A percentile compares a stretch with the other conserved stretches of the same genome.
phyloP scores from a whole-genome alignment of 1,139 yeast species.

The Zhuliangozyma blackwelliae region DNA sequence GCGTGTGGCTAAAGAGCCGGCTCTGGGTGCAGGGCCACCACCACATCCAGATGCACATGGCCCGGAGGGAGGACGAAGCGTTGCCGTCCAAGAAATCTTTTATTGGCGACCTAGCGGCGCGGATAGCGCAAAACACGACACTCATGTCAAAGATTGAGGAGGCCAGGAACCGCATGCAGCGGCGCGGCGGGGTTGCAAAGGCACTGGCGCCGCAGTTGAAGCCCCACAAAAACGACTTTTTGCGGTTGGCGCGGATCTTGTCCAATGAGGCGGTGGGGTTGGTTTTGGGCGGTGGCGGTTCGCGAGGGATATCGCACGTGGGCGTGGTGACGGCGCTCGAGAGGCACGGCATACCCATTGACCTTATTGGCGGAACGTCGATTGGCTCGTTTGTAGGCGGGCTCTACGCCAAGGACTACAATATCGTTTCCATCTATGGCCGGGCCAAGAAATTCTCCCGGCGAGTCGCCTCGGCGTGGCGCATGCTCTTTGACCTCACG shows the following conservation, averaged over 20 bases:
- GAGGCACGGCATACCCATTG: slow-evolving; percentile 89
- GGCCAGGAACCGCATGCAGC: slow-evolving; percentile 22
- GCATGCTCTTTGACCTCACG: slow-evolving; percentile 77
- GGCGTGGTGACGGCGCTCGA: slow-evolving; percentile 94
- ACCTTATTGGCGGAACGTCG: slow-evolving; percentile 92
- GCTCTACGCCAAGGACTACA: slow-evolving; percentile 86
- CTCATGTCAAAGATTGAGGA: slow-evolving; percentile 29
- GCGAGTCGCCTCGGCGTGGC: slow-evolving; percentile 81
- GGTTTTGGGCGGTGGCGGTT: slow-evolving; percentile 97
- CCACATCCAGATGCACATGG: slow-evolving; percentile 65
- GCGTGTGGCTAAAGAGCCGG: slow-evolving; percentile 77
- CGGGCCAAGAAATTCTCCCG: slow-evolving; percentile 83
- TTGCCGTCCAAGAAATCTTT: slow-evolving; percentile 17
- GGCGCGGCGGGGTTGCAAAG: slow-evolving; percentile 11
- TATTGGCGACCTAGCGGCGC: slow-evolving; percentile 37
- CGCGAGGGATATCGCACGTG: slow-evolving; percentile 88
- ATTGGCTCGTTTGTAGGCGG: slow-evolving; percentile 97
- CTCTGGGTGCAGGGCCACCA: slow-evolving; percentile 93
- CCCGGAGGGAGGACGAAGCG: slow-evolving; percentile 13
- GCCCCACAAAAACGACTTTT: slow-evolving; percentile 79
- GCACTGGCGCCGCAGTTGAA: slow-evolving; percentile 37
- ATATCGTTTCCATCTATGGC: slow-evolving; percentile 85
- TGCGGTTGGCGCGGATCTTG: slow-evolving; percentile 80
- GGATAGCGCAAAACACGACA: slow-evolving; percentile 29
- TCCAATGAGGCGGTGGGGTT: slow-evolving; percentile 93